Conservation (phyloP, 257 asterid species). For the Ophiorrhiza pumila region DNA sequence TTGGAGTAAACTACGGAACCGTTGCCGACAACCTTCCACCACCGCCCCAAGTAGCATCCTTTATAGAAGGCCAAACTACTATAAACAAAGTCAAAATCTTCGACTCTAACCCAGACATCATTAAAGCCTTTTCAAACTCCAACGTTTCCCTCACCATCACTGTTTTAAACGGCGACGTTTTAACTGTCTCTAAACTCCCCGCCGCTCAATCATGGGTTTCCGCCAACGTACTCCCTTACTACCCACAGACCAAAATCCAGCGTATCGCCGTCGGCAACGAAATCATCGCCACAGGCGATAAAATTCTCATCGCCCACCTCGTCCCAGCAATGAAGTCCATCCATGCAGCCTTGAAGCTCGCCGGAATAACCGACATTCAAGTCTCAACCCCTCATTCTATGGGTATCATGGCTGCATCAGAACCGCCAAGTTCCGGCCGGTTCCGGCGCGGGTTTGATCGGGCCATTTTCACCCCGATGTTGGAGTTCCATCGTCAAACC, state of each 20-base stretch:
- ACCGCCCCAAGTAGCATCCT: slow-evolving; percentile 38
- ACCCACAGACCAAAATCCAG: slow-evolving; percentile 29
- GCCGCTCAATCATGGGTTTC: slow-evolving; percentile 33
- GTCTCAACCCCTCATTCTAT: slow-evolving; percentile 43
- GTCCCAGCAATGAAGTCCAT: slow-evolving; percentile 44
- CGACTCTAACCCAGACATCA: slow-evolving; percentile 38
- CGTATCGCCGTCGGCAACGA: slow-evolving; percentile 35
- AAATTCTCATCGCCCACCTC: slow-evolving; percentile 26
- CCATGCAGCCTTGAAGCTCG: slow-evolving; percentile 33
- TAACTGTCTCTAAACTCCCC: slow-evolving; percentile 17
- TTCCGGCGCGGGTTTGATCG: slow-evolving; percentile 35
- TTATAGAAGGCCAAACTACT: slow-evolving; percentile 32
- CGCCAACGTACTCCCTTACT: slow-evolving; percentile 23
- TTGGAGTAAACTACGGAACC: slow-evolving; percentile 47
- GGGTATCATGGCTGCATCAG: slow-evolving; percentile 29
- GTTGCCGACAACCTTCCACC: slow-evolving; percentile 52
- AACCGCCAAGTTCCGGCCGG: slow-evolving; percentile 40
- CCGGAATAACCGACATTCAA: slow-evolving; percentile 27
- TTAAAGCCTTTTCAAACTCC: slow-evolving; percentile 38
- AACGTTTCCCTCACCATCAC: slow-evolving; percentile 40
- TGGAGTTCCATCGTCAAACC: slow-evolving; percentile 40
- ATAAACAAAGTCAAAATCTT: slow-evolving; percentile 43
- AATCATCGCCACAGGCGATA: slow-evolving; percentile 22
- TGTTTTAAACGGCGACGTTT: slow-evolving; percentile 24
- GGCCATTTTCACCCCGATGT: slow-evolving; percentile 30